Base-by-base conservation (phyloP, 164 flowering plant species). In the Pachysandra terminalis region DNA sequence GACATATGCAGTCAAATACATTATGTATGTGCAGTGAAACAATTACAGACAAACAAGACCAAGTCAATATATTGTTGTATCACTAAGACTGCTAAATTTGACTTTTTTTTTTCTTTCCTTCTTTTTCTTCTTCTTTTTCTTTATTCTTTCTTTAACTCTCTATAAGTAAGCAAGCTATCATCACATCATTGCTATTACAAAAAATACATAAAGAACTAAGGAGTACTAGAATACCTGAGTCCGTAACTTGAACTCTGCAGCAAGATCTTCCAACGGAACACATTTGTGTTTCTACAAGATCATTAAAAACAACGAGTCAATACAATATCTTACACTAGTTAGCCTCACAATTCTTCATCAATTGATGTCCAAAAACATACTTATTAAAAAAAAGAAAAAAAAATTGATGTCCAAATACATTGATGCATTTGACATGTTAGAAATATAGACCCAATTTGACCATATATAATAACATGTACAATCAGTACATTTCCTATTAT, bases 181-280 rank as follows among this genome's bases (percentile, higher is more conserved):
- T 63, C 22, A 9, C 25, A 28, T 56, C 48, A n/a, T 56, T 23
- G n/a, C n/a, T n/a, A 58, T 48, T 55, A n/a, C 17, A 17, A 5
- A 59, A 9, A 23, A 40, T 19, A 19, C 49, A 41, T n/a, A 63
- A 3, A 63, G 56, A 16, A 15, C 19, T 12, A 13, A 23, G 35
- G 3, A n/a, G n/a, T n/a, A n/a, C n/a, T n/a, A n/a, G 37, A 48
- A 24, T 82, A 90, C 98, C 93, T 95, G 98, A 70, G 98, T 95
- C 59, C 97, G 79, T 61, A 92, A 79, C 74, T 90, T 90, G 74
- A 95, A 95, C 71, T 95, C 98, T 45, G 96, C 98, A 76, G 98
- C 95, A 68, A 95, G 95, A 79, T 95, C 96, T 84, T 95, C 98
- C 59, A 95, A 76, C 12, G 90, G 98, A 51, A 95, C 83, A 73